phyloP scores from a whole-genome alignment of 805 yeast genomes.

The Ogataea pini region DNA sequence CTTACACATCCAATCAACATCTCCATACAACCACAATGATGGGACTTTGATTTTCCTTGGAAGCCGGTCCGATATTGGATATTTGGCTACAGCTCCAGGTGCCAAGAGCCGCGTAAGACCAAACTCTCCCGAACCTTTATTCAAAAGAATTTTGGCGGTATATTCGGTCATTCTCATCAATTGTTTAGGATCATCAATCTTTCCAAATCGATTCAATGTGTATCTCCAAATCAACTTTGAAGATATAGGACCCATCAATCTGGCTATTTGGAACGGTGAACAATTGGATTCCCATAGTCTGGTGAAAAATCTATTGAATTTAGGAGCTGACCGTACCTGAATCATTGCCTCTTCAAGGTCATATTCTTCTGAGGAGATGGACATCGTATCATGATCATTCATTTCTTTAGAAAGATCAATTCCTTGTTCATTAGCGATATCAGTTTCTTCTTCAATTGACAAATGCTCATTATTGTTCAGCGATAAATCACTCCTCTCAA shows the following conservation, averaged over 20 bases:
- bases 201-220: slow-evolving; percentile 52
- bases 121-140: slow-evolving; percentile 63
- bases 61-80: slow-evolving; percentile 57
- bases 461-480: slow-evolving; percentile 12
- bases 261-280: slow-evolving; percentile 55
- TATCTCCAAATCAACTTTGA: slow-evolving; percentile 53
- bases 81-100: slow-evolving; percentile 56
- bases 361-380: slow-evolving; percentile 16
- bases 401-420: slow-evolving; percentile 38
- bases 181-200: slow-evolving; percentile 30
- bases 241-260: slow-evolving; percentile 54
- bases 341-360: slow-evolving; percentile 10
- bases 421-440: slow-evolving; percentile 27
- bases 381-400: slow-evolving; percentile 21
- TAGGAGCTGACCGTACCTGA: slow-evolving; percentile 38
- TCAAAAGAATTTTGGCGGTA: slow-evolving; percentile 52
- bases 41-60: slow-evolving; percentile 43
- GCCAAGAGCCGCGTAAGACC: slow-evolving; percentile 61
- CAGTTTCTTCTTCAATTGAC: slow-evolving; percentile 18
- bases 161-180: slow-evolving; percentile 52
- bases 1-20: slow-evolving; percentile 70
- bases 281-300: slow-evolving; percentile 53
- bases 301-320: slow-evolving; percentile 37
- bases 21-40: slow-evolving; percentile 65
- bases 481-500: slow-evolving; percentile 63